Base-by-base conservation (phyloP, 2,329 filamentous ascomycete genomes). In the Penicillium vulpinum region DNA sequence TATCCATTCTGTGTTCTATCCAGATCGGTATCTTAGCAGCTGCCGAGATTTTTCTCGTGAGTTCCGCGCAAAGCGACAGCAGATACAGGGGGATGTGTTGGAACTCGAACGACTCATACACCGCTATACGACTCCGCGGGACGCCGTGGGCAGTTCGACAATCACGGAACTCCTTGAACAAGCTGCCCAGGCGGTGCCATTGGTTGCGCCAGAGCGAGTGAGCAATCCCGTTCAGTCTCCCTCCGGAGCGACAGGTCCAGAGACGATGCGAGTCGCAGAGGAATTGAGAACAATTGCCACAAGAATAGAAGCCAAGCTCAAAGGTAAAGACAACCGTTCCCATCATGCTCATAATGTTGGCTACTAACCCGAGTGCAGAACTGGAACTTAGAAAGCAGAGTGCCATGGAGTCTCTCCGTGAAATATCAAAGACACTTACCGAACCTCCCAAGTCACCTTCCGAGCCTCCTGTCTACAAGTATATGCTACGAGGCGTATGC, bases 11-110 rank as follows among this genome's bases (percentile, higher is more conserved):
- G 74, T 77, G 2, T 80, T 85, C 64, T 85, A 84, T 61, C 78
- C 82, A 5, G 85, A 88, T 70, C 79, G 85, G 44, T 88, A 88
- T 67, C 73, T 86, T 44, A 75, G 81, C 47, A 73, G 77, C 59
- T 83, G 81, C 57, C 75, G 78, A 54, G 75, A 76, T 2, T 65
- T 77, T 10, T 77, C 81, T 16, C 75, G 75, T 41, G 73, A 77
- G 9, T 78, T 85, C 56, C 79, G 81, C 31, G 57, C 62, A 8
- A 70, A 69, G 29, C 71, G 73, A 59, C 66, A 76, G 8, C 66
- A 73, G 43, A 63, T 73, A 8, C 64, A 68, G 31, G 61, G 69
- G 36, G 67, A 75, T 33, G 63, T 78, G 5, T 60, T 64, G 24
- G 67, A 62, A 36, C 47, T 78, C 15, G 70, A 75, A 21, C 54